A percentile compares a stretch with the other conserved stretches of the same genome.
phyloP scores from a whole-genome alignment of 176 grass and related monocot species.

The Puya raimondii region DNA sequence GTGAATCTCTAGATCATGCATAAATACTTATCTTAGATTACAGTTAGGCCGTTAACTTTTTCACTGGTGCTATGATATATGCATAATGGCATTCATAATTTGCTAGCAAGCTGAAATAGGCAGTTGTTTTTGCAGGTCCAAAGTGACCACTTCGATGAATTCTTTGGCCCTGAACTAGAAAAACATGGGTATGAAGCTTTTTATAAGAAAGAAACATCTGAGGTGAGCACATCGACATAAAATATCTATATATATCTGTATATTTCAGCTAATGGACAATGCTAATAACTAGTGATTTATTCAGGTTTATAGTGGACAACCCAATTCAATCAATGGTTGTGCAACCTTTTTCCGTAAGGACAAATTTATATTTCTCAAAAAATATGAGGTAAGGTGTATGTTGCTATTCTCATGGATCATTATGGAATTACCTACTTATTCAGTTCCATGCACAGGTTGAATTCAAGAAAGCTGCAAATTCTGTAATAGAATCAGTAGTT shows the following conservation, averaged over 20 bases:
- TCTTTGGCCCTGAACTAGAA: slow-evolving; percentile 90
- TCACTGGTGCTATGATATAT: too few relatives aligned
- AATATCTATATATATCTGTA: neutral
- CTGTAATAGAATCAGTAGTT: slow-evolving; percentile 77
- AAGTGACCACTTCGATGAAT: slow-evolving; percentile 85
- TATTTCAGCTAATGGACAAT: neutral
- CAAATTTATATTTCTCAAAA: slow-evolving; percentile 95
- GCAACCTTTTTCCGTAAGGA: slow-evolving; percentile 98
- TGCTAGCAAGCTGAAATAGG: neutral
- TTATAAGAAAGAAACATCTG: slow-evolving; percentile 95
- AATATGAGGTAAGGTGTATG: slow-evolving; percentile 83
- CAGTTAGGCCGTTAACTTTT: neutral
- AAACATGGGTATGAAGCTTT: slow-evolving; percentile 98
- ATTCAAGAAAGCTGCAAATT: slow-evolving; percentile 99
- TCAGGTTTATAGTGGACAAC: slow-evolving; percentile 69
- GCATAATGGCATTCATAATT: neutral
- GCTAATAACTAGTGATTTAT: slow-evolving; percentile 5
- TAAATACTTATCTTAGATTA: neutral
- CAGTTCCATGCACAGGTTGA: slow-evolving; percentile 58
- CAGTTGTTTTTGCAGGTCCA: slow-evolving; percentile 53
- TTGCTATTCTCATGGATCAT: neutral
- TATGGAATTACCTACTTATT: slow-evolving; percentile 15
- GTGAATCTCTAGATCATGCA: neutral
- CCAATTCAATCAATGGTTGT: slow-evolving; percentile 67
- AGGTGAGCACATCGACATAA: slow-evolving; percentile 26